phyloP scores from a whole-genome alignment of 1,284 basidiomycete species.

The Austroboletus niveus region DNA sequence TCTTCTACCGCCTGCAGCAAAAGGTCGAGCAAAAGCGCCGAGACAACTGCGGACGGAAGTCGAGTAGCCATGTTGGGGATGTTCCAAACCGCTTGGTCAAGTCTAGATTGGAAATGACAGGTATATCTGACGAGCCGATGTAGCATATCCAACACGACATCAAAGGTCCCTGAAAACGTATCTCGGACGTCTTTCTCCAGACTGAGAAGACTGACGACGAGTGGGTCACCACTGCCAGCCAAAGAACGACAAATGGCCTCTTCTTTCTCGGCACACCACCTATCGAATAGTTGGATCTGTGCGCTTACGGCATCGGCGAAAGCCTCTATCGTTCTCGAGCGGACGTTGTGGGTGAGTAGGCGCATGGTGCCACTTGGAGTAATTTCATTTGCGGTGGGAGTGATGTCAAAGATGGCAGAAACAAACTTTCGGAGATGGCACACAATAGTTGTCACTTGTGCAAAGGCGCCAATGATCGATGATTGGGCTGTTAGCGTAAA shows the following conservation, averaged over 20 bases:
- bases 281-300: conserved; percentile 56
- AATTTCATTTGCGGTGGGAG: conserved; percentile 21
- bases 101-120: conserved; percentile 30
- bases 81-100: conserved; percentile 40
- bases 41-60: conserved; percentile 47
- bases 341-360: conserved; percentile 22
- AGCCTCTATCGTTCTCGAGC: conserved; percentile 70
- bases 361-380: conserved; percentile 17
- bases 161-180: conserved; percentile 55
- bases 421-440: conserved; percentile 64
- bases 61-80: conserved; percentile 41
- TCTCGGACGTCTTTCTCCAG: conserved; percentile 59
- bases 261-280: conserved; percentile 72
- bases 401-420: conserved; percentile 38
- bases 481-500: conserved; percentile 59
- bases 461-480: conserved; percentile 61
- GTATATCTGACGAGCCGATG: conserved; percentile 28
- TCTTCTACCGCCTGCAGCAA: conserved; percentile 56
- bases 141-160: conserved; percentile 50
- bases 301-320: conserved; percentile 73
- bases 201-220: conserved; percentile 67
- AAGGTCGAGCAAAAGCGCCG: conserved; percentile 59
- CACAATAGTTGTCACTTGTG: conserved; percentile 53
- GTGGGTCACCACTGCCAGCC: conserved; percentile 40
- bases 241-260: conserved; percentile 58